Evolutionary conservation across 768 basidiomycete genomes (phyloP).

Genomic region (Rhizopogon vulgaris): DNA sequence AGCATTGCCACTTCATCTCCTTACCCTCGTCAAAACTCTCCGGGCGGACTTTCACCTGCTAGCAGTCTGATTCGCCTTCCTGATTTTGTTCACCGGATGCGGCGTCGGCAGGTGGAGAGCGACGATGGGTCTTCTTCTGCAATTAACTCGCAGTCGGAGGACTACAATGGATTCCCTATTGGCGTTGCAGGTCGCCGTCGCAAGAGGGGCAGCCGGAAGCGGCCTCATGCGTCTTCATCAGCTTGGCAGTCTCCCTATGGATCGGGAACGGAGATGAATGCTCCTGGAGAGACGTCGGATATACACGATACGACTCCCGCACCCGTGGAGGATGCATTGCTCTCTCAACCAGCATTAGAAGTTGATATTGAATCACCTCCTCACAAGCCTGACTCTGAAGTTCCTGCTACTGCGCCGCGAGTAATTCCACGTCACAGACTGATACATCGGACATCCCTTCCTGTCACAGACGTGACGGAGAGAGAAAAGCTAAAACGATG

Average conservation of each 20-base stretch:
- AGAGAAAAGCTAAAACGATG: constrained; percentile 18
- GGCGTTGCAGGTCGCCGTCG: constrained; percentile 3
- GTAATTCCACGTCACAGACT: neutral
- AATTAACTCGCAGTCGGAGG: constrained; percentile 41
- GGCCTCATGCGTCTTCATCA: constrained; percentile 19
- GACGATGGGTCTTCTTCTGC: constrained; percentile 45
- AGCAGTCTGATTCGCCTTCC: constrained; percentile 37
- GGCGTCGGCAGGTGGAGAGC: constrained; percentile 32
- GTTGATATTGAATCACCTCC: neutral
- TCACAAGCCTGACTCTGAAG: neutral
- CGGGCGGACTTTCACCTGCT: constrained; percentile 35
- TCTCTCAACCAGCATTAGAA: constrained; percentile 5
- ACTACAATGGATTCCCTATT: constrained; percentile 23
- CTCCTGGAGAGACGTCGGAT: constrained; percentile 4
- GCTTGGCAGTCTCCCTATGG: constrained; percentile 16
- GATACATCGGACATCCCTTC: constrained; percentile 31
- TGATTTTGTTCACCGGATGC: constrained; percentile 30
- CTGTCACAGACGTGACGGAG: neutral
- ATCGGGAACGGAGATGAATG: constrained; percentile 8
- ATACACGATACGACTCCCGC: constrained; percentile 3
- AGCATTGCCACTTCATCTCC: constrained; percentile 33
- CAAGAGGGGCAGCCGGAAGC: constrained; percentile 8
- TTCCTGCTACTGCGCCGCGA: neutral
- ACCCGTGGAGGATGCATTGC: constrained; percentile 1
- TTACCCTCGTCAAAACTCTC: constrained; percentile 16